Base-by-base conservation (phyloP, 192 early-diverging fungal species). In the Backusella morwellensis region DNA sequence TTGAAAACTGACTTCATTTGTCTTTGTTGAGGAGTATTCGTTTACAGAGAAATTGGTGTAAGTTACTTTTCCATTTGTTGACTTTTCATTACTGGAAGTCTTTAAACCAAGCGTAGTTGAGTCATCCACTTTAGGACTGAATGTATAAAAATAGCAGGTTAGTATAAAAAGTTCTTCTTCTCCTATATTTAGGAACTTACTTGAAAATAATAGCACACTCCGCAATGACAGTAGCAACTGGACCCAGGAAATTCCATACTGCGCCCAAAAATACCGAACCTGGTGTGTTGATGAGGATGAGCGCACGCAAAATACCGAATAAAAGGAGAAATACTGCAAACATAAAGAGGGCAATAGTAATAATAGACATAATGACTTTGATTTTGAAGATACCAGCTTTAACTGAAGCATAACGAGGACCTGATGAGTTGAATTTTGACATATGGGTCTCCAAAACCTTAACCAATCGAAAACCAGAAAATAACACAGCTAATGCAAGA, bases 311-410 rank as follows among this genome's bases (percentile, higher is more conserved):
- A 36, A 76, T 69, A 56, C 79, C 79, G 69, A 77, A 80, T 1
- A 80, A 72, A 29, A 80, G 66, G 21, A 80, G 73, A 21, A 80
- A 76, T 36, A 56, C 8, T 0, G 79, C 79, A 73, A 80, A 80
- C 23, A 69, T 23, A 40, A 59, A 34, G 0, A 80, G 41, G 19
- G 75, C 70, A 26, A 77, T 56, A 41, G 44, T 52, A 50, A 76
- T 52, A 68, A 80, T 76, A 23, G 38, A 21, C 14, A 80, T 35
- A 12, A 80, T 29, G 15, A 34, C 23, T 68, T 77, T 76, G 35
- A 80, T 80, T 75, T 80, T 80, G 4, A 80, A 56, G 26, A 80
- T 38, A 42, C 79, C 79, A 14, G 54, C 40, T 23, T 69, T 72
- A 52, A 80, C 69, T 32, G 75, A 76, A 21, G 70, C 68, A 44